Evolutionary conservation across 495 filamentous ascomycete genomes (phyloP), one percentile per base, ranked within the genome.

Genomic region (Chlorociboria aeruginascens): DNA sequence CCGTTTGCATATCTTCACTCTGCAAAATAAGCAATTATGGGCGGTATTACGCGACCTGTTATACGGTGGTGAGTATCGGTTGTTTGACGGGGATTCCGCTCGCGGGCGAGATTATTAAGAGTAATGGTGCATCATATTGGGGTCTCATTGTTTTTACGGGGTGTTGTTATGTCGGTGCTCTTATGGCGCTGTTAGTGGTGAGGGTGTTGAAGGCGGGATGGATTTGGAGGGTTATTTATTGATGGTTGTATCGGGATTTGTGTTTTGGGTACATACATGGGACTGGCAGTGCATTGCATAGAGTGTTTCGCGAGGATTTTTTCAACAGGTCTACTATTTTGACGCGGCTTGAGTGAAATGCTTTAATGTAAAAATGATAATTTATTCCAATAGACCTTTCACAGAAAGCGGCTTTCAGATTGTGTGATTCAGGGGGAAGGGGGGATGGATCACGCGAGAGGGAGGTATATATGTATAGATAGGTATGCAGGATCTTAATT

Each of bases 1-100:
- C 89, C 0, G 89, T 95, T 3, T 94, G 88, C 57, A 74, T 97
- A 12, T 86, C 86, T 10, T 86, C 94, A 68, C 73, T 95, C 12
- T 95, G 89, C 64, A 78, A 82, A 37, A 83, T 86, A 4, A 75
- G 86, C 40, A 71, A 88, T 45, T 95, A 90, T 54, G 89, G 89
- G 3, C 69, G 83, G 40, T 87, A 83, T 54, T 92, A 82, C 56
- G 83, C 86, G n/a, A 90, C 89, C 2, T 79, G 81, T 47, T 89
- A 93, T 63, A 89, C 86, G 47, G 72, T 93, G 32, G 89, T 89
- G 17, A 86, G 83, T 51, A 85, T 95, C 61, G 89, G 86, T 0
- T 85, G 84, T 7, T 69, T 97, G 31, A 90, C 81, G 17, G 88
- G 90, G 17, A 78, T 93, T 16, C 90, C 90, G 0, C 89, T 95